Conservation (phyloP, 768 basidiomycete genomes). For the Trametes gibbosa region DNA sequence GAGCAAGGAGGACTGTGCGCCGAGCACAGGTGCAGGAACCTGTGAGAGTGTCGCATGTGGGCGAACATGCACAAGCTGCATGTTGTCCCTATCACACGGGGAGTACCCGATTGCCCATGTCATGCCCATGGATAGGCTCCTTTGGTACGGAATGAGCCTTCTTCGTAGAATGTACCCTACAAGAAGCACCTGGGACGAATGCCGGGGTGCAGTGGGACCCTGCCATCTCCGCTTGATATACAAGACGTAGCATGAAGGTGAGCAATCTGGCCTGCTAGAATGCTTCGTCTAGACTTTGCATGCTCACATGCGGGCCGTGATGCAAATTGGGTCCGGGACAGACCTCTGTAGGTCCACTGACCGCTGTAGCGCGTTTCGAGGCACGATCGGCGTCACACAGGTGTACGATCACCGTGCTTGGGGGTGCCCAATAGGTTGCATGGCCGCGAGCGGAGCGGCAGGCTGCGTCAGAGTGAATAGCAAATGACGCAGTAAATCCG, state of each 20-base stretch:
- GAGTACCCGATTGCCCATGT: not conserved
- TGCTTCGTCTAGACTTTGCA: too few relatives aligned
- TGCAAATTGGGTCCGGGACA: not conserved
- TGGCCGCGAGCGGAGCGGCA: conserved; percentile 11
- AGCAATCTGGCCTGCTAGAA: not conserved
- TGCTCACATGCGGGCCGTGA: not conserved
- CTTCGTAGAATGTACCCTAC: conserved; percentile 7
- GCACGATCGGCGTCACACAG: conserved; percentile 9
- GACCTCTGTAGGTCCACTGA: not conserved
- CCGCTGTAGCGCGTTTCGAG: not conserved
- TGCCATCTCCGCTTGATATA: not conserved
- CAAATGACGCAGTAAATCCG: not conserved
- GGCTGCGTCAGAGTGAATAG: conserved; percentile 7
- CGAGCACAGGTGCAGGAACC: conserved; percentile 4
- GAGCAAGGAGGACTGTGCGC: conserved; percentile 1
- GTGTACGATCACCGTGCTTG: not conserved
- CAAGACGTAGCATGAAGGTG: not conserved
- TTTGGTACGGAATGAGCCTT: not conserved
- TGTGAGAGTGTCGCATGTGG: conserved; percentile 1
- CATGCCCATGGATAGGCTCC: not conserved
- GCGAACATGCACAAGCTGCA: conserved; percentile 8
- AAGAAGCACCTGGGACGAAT: not conserved
- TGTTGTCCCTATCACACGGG: conserved; percentile 7
- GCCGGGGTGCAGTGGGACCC: not conserved
- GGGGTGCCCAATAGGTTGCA: not conserved